These are phyloP conservation scores for Globisporangium lucens DNA, from an alignment of 352 stramenopile genomes.

Conservation along the genomic window DNA sequence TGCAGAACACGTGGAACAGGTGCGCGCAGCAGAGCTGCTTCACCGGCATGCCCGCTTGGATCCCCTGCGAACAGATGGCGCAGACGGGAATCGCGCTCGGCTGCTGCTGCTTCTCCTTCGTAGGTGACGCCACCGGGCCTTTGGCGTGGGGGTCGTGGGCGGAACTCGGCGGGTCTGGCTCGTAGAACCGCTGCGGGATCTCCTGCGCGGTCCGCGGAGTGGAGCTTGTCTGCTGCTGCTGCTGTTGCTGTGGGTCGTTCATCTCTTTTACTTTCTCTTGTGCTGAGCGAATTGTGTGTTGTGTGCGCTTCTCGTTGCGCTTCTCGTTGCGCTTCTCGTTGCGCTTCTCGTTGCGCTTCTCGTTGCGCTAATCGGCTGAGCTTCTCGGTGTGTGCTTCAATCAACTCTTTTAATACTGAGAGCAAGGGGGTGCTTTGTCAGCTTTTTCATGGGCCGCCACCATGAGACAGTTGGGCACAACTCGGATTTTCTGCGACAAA, in stretches of 20 bases:
- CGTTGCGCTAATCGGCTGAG: too few species aligned
- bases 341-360: too few species aligned
- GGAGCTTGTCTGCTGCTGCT: neutral
- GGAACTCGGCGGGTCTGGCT: neutral
- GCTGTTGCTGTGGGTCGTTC: neutral
- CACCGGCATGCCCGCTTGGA: slow-evolving; percentile 33
- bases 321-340: too few species aligned
- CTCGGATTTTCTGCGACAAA: slow-evolving; percentile 3
- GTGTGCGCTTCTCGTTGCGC: neutral
- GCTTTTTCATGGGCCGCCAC: neutral
- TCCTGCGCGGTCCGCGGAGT: slow-evolving; percentile 13
- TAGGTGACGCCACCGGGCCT: neutral
- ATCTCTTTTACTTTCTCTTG: neutral
- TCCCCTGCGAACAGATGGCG: slow-evolving; percentile 30
- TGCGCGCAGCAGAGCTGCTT: slow-evolving; percentile 63
- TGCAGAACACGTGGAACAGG: slow-evolving; percentile 58
- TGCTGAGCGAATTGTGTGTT: neutral
- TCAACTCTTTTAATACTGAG: neutral
- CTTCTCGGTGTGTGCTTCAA: neutral
- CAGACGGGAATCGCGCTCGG: slow-evolving; percentile 24
- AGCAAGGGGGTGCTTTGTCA: neutral
- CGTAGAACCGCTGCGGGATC: slow-evolving; percentile 14
- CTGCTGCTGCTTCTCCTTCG: slow-evolving; percentile 8
- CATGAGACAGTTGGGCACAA: slow-evolving; percentile 2
- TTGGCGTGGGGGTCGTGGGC: neutral